phyloP scores from a whole-genome alignment of 2,329 filamentous ascomycete genomes.

The Colletotrichum brevisporum region DNA sequence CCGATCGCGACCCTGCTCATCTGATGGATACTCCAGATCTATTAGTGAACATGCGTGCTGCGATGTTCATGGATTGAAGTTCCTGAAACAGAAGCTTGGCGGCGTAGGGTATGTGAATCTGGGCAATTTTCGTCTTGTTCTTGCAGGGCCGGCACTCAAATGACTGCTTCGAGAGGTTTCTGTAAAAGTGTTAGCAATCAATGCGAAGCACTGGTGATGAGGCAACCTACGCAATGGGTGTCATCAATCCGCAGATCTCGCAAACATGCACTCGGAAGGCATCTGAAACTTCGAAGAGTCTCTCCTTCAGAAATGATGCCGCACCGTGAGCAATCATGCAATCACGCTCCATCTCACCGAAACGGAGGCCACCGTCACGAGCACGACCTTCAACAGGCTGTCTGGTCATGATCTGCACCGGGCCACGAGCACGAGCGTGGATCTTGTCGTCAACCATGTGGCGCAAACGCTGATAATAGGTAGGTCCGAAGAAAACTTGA shows the following conservation, averaged over 20 bases:
- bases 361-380: constrained; percentile 95
- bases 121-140: constrained; percentile 99
- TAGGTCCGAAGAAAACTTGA: constrained; percentile 97
- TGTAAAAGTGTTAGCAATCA: constrained; percentile 58
- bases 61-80: constrained; percentile 98
- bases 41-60: constrained; percentile 95
- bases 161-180: constrained; percentile 93
- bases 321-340: constrained; percentile 99
- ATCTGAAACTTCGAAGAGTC: constrained; percentile 96
- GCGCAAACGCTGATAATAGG: constrained; percentile 97
- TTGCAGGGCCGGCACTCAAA: constrained; percentile 98
- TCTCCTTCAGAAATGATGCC: constrained; percentile 96
- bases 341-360: constrained; percentile 99
- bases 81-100: constrained; percentile 99
- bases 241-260: constrained; percentile 99
- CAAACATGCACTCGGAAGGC: constrained; percentile 98
- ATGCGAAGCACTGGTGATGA: constrained; percentile 14
- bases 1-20: constrained; percentile 50
- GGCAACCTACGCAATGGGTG: constrained; percentile 91
- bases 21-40: constrained; percentile 81
- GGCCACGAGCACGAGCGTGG: constrained; percentile 96
- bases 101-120: constrained; percentile 97
- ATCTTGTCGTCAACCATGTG: constrained; percentile 99
- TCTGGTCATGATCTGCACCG: constrained; percentile 95
- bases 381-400: constrained; percentile 99